Base-by-base conservation (phyloP, 805 yeast species). In the Cyberlindnera mrakii region DNA sequence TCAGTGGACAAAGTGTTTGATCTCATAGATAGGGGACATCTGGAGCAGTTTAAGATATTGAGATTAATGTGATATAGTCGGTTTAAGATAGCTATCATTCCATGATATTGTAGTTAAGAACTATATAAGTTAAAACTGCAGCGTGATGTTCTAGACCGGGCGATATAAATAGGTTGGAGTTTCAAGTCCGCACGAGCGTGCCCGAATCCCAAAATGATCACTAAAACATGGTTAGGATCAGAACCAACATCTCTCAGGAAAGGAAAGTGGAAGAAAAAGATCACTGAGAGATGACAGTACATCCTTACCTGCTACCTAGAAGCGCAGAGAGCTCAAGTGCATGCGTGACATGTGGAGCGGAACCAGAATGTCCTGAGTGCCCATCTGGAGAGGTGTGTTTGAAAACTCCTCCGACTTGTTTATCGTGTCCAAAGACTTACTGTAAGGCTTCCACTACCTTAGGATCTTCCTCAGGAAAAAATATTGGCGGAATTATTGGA, bases 401-500 rank as follows among this genome's bases (percentile, higher is more conserved):
- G 3, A 59, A 73, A 52, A 70, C 84, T 0, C 63, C 75, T 1
- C 79, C 73, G 49, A 70, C 86, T 1, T 83, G 90, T 57, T 41
- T 60, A 3, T 43, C 65, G 38, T 84, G 91, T 58, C 77, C 90
- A 0, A 57, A 59, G 6, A 71, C 77, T 0, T 70, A 70, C 48
- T 82, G 88, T 58, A 62, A 64, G 42, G 45, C 58, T 13, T 43
- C 59, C 2, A 42, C 57, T 2, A 43, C 48, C 6, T 19, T 51
- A 57, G 2, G 34, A 46, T 5, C 48, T 59, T 2, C 36, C 15
- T 16, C 15, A 14, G 29, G 37, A 10, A 38, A 45, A 9, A 57
- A 69, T 39, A 60, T 70, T 16, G 82, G 87, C 6, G 86, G 80
- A 6, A 72, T 82, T 17, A 85, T 82, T 0, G 91, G 89, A 18